phyloP scores from a whole-genome alignment of 441 rosid species.

The Geranium incanum region DNA sequence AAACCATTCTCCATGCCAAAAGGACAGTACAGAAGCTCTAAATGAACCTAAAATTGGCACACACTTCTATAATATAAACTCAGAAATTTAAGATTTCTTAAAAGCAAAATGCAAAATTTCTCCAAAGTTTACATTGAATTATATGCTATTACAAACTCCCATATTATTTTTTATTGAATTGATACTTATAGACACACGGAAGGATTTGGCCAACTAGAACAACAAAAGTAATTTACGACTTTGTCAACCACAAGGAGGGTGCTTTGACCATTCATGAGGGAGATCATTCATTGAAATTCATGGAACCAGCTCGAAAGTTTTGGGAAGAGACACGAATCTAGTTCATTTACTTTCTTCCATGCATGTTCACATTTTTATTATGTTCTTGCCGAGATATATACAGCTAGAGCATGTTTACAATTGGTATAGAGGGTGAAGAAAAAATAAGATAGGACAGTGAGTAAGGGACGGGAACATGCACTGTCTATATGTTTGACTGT shows the following conservation, averaged over 20 bases:
- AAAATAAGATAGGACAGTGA: too few species aligned
- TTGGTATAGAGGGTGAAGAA: too few species aligned
- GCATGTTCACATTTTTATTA: too few species aligned
- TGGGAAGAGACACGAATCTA: not conserved
- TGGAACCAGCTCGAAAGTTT: not conserved
- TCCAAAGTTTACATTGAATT: not conserved
- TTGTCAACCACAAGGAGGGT: not conserved
- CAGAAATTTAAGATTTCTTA: too few species aligned
- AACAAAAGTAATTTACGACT: not conserved
- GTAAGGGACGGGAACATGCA: too few species aligned
- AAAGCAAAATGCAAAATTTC: not conserved
- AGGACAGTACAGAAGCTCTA: conserved; percentile 28
- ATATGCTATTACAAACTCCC: too few species aligned
- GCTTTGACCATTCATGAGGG: not conserved
- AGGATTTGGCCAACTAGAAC: not conserved
- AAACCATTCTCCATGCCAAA: conserved; percentile 21
- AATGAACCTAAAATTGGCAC: conserved; percentile 19
- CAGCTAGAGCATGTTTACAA: too few species aligned
- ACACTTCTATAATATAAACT: not conserved
- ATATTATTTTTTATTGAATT: too few species aligned
- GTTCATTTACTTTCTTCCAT: not conserved
- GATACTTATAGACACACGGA: too few species aligned
- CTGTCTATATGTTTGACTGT: too few species aligned
- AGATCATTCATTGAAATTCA: not conserved
- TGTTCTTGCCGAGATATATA: too few species aligned